Conservation (phyloP, 1,284 basidiomycete genomes). For the Gomphus sp. region DNA sequence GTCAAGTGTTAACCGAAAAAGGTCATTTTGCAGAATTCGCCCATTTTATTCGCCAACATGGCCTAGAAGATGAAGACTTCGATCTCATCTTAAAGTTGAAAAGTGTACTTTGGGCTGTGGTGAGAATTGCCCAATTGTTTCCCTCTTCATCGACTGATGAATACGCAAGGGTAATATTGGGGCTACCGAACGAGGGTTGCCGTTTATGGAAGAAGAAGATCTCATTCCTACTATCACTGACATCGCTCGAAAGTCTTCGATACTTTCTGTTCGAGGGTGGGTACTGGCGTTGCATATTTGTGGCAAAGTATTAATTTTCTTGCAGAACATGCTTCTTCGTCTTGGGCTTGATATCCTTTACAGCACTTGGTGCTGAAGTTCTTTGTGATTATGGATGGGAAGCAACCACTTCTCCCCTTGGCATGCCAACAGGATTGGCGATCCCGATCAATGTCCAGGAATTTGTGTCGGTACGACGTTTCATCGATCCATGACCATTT, state of each 20-base stretch:
- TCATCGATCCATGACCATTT: background rate
- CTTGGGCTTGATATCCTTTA: constrained; percentile 74
- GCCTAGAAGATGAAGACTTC: constrained; percentile 73
- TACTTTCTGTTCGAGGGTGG: constrained; percentile 90
- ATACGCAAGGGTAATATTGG: constrained; percentile 81
- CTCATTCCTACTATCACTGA: constrained; percentile 85
- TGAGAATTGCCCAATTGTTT: constrained; percentile 28
- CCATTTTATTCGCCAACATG: constrained; percentile 83
- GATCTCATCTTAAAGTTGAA: constrained; percentile 86
- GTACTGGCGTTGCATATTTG: constrained; percentile 18
- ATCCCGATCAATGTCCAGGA: constrained; percentile 76
- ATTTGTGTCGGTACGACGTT: constrained; percentile 66
- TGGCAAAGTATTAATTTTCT: constrained; percentile 1
- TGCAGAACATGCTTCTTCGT: constrained; percentile 92
- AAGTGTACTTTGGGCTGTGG: constrained; percentile 94
- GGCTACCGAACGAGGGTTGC: constrained; percentile 82
- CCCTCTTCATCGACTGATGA: background rate
- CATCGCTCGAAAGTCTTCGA: constrained; percentile 83
- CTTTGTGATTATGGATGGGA: constrained; percentile 92
- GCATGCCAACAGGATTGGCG: constrained; percentile 82
- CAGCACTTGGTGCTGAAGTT: constrained; percentile 69
- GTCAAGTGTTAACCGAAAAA: constrained; percentile 81
- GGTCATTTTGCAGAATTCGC: constrained; percentile 91
- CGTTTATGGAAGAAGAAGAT: constrained; percentile 91
- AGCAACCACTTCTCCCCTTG: constrained; percentile 81